A percentile compares a stretch with the other conserved stretches of the same genome.
These are phyloP conservation scores for Dispira simplex DNA, from an alignment of 192 early-diverging fungal genomes.

Conservation along the genomic window DNA sequence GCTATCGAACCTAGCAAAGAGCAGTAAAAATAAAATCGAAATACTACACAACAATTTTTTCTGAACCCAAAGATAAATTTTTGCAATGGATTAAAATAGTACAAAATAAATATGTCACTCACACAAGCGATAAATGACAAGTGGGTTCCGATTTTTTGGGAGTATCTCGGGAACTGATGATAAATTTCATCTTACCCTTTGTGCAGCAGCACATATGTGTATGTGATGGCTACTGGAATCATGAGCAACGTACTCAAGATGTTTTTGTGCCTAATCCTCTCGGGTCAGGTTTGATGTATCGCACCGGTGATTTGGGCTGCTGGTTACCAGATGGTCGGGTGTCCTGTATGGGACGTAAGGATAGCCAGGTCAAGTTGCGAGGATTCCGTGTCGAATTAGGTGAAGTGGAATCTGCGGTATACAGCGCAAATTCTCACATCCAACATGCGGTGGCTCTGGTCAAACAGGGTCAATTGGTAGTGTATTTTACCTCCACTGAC, in stretches of 20 bases:
- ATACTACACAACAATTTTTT: too few relatives aligned
- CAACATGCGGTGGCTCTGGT: conserved; percentile 15
- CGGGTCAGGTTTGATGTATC: conserved; percentile 15
- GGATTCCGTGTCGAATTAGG: conserved; percentile 23
- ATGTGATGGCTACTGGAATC: conserved; percentile 19
- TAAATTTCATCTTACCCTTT: too few relatives aligned
- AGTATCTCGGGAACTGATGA: too few relatives aligned
- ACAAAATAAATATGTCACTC: too few relatives aligned
- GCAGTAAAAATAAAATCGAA: too few relatives aligned
- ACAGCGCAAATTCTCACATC: not conserved
- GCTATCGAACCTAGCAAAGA: too few relatives aligned
- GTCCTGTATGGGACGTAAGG: conserved; percentile 17
- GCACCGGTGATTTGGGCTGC: conserved; percentile 20
- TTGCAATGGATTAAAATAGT: too few relatives aligned
- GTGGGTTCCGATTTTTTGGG: too few relatives aligned
- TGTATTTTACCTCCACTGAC: conserved; percentile 15
- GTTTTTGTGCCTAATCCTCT: conserved; percentile 25
- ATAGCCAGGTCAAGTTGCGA: conserved; percentile 22
- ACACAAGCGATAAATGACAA: too few relatives aligned
- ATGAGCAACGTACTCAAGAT: conserved; percentile 15
- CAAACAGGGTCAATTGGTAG: conserved; percentile 14
- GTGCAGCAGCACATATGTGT: too few relatives aligned
- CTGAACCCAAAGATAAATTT: too few relatives aligned
- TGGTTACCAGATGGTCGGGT: conserved; percentile 20
- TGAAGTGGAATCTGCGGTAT: conserved; percentile 15